Base-by-base conservation (phyloP, 106 monocot species). In the Dendrobium catenatum region DNA sequence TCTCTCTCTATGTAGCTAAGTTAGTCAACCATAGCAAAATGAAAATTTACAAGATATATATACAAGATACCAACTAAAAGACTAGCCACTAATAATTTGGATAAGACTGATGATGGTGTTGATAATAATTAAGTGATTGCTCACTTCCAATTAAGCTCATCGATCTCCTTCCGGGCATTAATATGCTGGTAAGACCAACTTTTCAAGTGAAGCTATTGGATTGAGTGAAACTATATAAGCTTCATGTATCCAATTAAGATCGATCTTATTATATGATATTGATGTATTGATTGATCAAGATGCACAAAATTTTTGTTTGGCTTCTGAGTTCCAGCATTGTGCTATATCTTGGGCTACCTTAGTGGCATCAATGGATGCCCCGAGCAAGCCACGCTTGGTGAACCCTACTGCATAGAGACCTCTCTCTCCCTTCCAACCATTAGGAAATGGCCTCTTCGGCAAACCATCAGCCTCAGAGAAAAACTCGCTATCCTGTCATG, bases 371-470 rank as follows among this genome's bases (percentile, higher is more conserved):
- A 93, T 86, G 15, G 92, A 86, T 33, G 92, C 86, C 9, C 95
- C 95, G 3, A 92, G 77, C 47, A 95, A 82, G 9, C 95, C 95
- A 0, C 86, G 81, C 77, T 89, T 92, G 19, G 92, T 89, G 82
- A 95, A 93, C 8, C 95, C 92, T 4, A 89, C 92, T 5, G 92
- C 88, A 64, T 95, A 95, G 1, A 93, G 86, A 6, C 92, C 95
- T 6, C 73, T 54, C 64, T 86, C 78, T 13, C 95, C 95, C 81
- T 91, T 95, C 95, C 95, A 95, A 20, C 90, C 95, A 48, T 91
- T 86, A 2, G 94, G 94, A 47, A 94, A 94, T 42, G 90, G 85
- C 81, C 42, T 86, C 78, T 80, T 88, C 44, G 95, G 93, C 13
- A 86, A 64, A 4, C 93, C 93, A 76, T 93, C 88, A 55, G 85